phyloP scores from a whole-genome alignment of 2,329 filamentous ascomycete genomes.

The Fusarium devonianum region DNA sequence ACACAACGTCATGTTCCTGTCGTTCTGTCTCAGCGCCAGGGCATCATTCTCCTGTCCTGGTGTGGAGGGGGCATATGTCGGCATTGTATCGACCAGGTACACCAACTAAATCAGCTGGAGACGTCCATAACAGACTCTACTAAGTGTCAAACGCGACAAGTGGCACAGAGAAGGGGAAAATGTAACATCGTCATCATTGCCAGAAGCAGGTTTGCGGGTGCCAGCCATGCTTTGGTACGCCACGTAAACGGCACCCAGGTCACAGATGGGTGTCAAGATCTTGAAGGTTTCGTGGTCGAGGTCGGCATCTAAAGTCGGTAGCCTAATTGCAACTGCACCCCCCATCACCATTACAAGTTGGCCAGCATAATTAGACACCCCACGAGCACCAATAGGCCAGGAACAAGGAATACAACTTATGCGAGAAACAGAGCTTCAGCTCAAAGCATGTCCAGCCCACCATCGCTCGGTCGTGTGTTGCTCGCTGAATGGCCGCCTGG shows the following conservation, averaged over 20 bases:
- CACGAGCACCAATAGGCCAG: conserved; percentile 5
- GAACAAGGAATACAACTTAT: conserved; percentile 25
- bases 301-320: not conserved
- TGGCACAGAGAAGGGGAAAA: not conserved
- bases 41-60: conserved; percentile 28
- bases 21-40: conserved; percentile 22
- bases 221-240: conserved; percentile 14
- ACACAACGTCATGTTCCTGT: conserved; percentile 24
- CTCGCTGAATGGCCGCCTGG: conserved; percentile 30
- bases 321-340: conserved; percentile 11
- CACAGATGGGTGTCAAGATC: conserved; percentile 3
- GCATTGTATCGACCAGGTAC: conserved; percentile 24
- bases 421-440: conserved; percentile 16
- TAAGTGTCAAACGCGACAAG: conserved; percentile 19
- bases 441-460: conserved; percentile 21
- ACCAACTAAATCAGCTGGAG: conserved; percentile 19
- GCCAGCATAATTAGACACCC: conserved; percentile 1
- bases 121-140: conserved; percentile 27
- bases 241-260: conserved; percentile 16
- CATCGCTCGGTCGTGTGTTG: conserved; percentile 38
- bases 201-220: conserved; percentile 17
- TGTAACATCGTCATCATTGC: conserved; percentile 2
- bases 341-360: not conserved
- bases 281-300: conserved; percentile 2
- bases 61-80: conserved; percentile 30